Evolutionary conservation across 2,329 filamentous ascomycete genomes (phyloP), one percentile per base, ranked within the genome.

Genomic region (Dactylellina haptotyla): DNA sequence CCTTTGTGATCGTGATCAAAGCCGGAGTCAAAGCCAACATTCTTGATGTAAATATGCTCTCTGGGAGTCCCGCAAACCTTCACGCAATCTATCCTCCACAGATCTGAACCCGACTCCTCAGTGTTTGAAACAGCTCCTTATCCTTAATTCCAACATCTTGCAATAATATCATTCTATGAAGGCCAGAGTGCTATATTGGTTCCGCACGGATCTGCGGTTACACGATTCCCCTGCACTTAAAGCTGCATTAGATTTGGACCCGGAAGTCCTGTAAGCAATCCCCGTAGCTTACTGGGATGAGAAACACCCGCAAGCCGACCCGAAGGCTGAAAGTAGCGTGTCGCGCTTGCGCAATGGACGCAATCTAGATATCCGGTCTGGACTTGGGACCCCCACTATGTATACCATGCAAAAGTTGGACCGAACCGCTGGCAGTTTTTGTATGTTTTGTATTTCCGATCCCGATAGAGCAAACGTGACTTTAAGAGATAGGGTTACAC

Each of bases 361-460:
- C 10, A 12, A n/a, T n/a, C n/a, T 37, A 69, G 56, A 32, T 69
- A 89, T 83, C 90, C 90, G 16, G 85, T 93, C 48, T 93, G 90
- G 84, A 91, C 88, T 1, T 93, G 90, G 89, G 90, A 92, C 79
- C 90, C 90, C 65, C 89, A 93, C 79, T 93, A 93, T 79, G 89
- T 93, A 25, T 92, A 92, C 79, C 85, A 85, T 30, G 87, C 88
- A 0, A 85, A 90, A 66, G 89, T 89, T 3, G 89, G 89, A 0
- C 82, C 87, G 6, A 93, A 93, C 77, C 83, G 90, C 76, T 93
- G 89, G 88, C 88, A 91, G 77, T 93, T 89, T 78, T 80, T 92
- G 82, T 87, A 77, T 62, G 78, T 53, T 26, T 46, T 12, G 48
- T 20, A 34, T 43, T 58, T n/a, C n/a, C n/a, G n/a, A n/a, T n/a